Evolutionary conservation across 2,329 filamentous ascomycete species (phyloP), one percentile per base, ranked within the genome.

Genomic region (Ampelomyces quisqualis): DNA sequence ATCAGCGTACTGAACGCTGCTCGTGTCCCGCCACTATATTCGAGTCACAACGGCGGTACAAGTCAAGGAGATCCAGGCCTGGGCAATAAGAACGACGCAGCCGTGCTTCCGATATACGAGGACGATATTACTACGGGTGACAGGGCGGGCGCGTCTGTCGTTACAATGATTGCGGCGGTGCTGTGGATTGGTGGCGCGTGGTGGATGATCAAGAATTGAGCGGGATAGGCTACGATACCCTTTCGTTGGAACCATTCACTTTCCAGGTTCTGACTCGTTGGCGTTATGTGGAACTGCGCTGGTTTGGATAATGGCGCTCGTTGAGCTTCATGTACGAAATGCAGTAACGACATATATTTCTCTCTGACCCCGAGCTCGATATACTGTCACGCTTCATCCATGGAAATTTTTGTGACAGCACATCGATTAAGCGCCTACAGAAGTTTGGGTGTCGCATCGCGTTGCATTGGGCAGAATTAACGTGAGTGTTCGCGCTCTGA

Each of bases 41-140:
- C 69, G 4, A 73, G 74, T 30, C 51, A 57, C 0, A 79, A 74
- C 2, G 78, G 78, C 11, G 77, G 77, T 14, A 77, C 73, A 7
- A 74, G 68, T 33, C 38, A 65, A 34, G 75, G 77, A 3, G 65
- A 79, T 51, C 65, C 70, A 0, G 64, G 43, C 2, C 58, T 68
- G 8, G 69, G 69, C 31, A 62, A 68, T 5, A 62, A 62, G 10
- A 57, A 53, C 44, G 11, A 57, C 44, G 38, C 37, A 7, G 41
- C 47, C 3, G 41, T 41, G 2, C 4, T 54, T 6, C 59, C 65
- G n/a, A 44, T 51, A 6, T 50, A 47, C n/a, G 11, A 49, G 7
- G 33, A 38, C 1, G 30, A 55, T 2, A 55, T 69, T 7, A 70
- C 65, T 1, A 65, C 60, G n/a, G 67, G 31, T 9, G 73, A 73